Base-by-base conservation (phyloP, 495 filamentous ascomycete species). In the Copromyces sp. region DNA sequence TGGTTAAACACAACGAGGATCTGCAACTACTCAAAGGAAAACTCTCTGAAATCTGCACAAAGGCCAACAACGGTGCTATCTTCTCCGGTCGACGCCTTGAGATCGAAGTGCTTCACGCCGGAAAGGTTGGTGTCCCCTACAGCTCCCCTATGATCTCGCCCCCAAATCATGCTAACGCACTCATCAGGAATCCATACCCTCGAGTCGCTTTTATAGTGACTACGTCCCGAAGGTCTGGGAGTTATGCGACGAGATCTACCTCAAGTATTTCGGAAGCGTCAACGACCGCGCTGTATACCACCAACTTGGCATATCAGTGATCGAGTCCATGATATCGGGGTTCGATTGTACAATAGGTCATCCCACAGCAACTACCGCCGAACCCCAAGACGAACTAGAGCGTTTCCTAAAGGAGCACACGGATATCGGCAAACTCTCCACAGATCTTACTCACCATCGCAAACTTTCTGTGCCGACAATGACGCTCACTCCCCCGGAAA, bases 51-150 rank as follows among this genome's bases (percentile, higher is more conserved):
- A 72, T 85, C 4, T 73, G 72, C 41, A 75, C 77, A 29, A 75
- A 76, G 35, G 75, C 80, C 42, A 75, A 73, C n/a, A 73, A 70
- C 14, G 81, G 82, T 1, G 73, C 68, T 16, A 80, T 84, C 45
- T 75, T 70, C 17, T 83, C 79, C 8, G 76, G 81, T 69, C 78
- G 84, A 59, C 80, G 79, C 68, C 69, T 82, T 17, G 84, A 86
- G 76, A 77, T 86, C 8, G 84, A 84, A 61, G 72, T 86, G 9
- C 79, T 86, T 24, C 78, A 79, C 68, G 81, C 81, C 20, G 84
- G 84, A 69, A 85, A 80, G 79, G 83, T 84, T 72, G 65, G 80
- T 73, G 17, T n/a, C 8, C n/a, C 16, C 9, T 4, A 9, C 69
- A 17, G 16, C 20, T 0, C 16, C 29, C 12, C 7, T 16, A n/a